A percentile compares a stretch with the other conserved stretches of the same genome.
Evolutionary conservation across 768 basidiomycete genomes (phyloP).

Genomic region (Boletus rubescentipes): DNA sequence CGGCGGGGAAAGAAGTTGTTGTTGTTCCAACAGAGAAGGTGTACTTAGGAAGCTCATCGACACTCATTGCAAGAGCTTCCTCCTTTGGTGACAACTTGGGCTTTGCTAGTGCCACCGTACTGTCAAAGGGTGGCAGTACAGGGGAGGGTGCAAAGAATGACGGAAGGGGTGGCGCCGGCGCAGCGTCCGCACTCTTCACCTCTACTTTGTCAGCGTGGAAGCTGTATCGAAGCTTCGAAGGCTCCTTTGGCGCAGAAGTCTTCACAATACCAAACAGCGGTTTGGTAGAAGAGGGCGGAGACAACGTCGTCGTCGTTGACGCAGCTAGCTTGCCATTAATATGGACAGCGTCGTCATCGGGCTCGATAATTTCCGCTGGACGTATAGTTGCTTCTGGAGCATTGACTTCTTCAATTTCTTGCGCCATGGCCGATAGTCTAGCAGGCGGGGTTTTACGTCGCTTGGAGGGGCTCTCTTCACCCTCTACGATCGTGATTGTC

Average conservation of each 20-base stretch:
- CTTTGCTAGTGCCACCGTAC: constrained; percentile 12
- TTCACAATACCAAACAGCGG: constrained; percentile 35
- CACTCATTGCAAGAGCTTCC: constrained; percentile 27
- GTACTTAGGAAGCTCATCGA: constrained; percentile 37
- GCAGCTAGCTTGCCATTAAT: constrained; percentile 16
- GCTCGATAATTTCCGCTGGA: constrained; percentile 44
- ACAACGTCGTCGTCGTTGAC: constrained; percentile 6
- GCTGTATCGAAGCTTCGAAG: constrained; percentile 75
- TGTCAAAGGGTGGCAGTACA: not conserved
- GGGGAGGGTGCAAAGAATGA: constrained; percentile 33
- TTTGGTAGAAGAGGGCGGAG: constrained; percentile 24
- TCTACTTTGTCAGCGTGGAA: constrained; percentile 57
- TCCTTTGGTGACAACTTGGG: constrained; percentile 29
- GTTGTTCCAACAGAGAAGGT: constrained; percentile 21
- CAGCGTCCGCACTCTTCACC: constrained; percentile 18
- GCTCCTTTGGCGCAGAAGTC: constrained; percentile 65
- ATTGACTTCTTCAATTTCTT: constrained; percentile 37
- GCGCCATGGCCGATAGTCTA: constrained; percentile 6
- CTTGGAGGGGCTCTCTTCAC: constrained; percentile 43
- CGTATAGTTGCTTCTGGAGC: constrained; percentile 17
- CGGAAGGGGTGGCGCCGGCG: constrained; percentile 2
- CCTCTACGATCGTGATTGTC: constrained; percentile 39
- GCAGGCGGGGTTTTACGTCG: constrained; percentile 43
- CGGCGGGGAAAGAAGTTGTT: constrained; percentile 14
- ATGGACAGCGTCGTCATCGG: constrained; percentile 24